Conservation (phyloP, 1,139 yeast genomes). For the Blastobotrys apis region DNA sequence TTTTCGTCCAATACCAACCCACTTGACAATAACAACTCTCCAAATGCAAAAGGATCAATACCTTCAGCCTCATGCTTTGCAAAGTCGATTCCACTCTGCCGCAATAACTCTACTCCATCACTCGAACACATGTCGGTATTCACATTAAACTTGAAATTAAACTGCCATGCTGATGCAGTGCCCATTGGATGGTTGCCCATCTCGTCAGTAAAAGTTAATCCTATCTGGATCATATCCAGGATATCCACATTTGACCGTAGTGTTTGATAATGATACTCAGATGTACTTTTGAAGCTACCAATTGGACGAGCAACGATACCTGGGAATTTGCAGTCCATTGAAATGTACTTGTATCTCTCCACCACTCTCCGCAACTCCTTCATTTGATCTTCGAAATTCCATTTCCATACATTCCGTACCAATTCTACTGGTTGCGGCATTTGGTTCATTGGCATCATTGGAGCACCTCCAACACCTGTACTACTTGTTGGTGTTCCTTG, state of each 20-base stretch:
- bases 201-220: conserved; percentile 76
- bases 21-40: conserved; percentile 79
- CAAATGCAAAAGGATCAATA: conserved; percentile 73
- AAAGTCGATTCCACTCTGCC: conserved; percentile 81
- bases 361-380: conserved; percentile 65
- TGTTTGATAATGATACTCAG: conserved; percentile 95
- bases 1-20: conserved; percentile 74
- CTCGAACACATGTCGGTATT: conserved; percentile 69
- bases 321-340: conserved; percentile 84
- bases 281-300: conserved; percentile 86
- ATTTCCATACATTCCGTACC: conserved; percentile 68
- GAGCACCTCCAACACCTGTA: not conserved
- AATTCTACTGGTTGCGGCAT: conserved; percentile 11
- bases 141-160: conserved; percentile 80
- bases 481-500: not conserved
- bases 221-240: conserved; percentile 78
- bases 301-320: conserved; percentile 96
- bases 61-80: conserved; percentile 73
- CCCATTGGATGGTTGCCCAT: conserved; percentile 69
- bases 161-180: conserved; percentile 79
- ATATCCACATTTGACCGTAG: conserved; percentile 87
- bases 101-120: conserved; percentile 70
- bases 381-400: conserved; percentile 80
- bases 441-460: conserved; percentile 2
- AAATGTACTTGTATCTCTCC: conserved; percentile 63